Percentiles rank a stretch among this genome's conserved stretches.
phyloP scores from a whole-genome alignment of 371 early-diverging fungal genomes.

The Blastocladiella emersonii region DNA sequence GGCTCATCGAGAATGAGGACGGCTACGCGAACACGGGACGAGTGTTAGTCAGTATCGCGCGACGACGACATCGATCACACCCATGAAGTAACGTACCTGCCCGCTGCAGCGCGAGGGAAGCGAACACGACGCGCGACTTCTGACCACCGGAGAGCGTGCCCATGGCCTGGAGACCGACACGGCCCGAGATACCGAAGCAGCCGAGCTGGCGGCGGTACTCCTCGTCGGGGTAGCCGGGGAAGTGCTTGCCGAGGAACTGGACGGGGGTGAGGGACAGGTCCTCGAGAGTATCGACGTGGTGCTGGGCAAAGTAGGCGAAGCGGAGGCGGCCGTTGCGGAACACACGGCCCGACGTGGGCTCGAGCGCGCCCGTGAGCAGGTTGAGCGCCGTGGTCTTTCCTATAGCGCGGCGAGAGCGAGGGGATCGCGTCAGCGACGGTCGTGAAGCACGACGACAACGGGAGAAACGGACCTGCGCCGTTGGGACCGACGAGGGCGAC shows the following conservation, averaged over 20 bases:
- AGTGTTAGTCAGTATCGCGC: too few relatives aligned
- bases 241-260: slow-evolving; percentile 69
- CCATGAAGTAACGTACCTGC: slow-evolving; percentile 43
- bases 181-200: slow-evolving; percentile 89
- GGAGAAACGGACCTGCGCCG: slow-evolving; percentile 18
- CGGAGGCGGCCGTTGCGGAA: slow-evolving; percentile 87
- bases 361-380: slow-evolving; percentile 67
- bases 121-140: slow-evolving; percentile 93
- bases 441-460: too few relatives aligned
- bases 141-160: slow-evolving; percentile 96
- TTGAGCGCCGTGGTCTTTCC: slow-evolving; percentile 80
- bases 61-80: too few relatives aligned
- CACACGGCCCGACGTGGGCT: slow-evolving; percentile 61
- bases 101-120: slow-evolving; percentile 73
- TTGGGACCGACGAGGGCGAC: slow-evolving; percentile 83
- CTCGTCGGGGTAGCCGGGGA: slow-evolving; percentile 84
- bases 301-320: slow-evolving; percentile 94
- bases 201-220: slow-evolving; percentile 90
- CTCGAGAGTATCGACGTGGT: slow-evolving; percentile 87
- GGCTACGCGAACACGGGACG: not conserved
- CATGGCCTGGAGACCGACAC: slow-evolving; percentile 84
- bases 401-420: too few relatives aligned
- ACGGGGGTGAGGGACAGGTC: slow-evolving; percentile 70
- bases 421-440: too few relatives aligned
- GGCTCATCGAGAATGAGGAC: slow-evolving; percentile 6